Base-by-base conservation (phyloP, 2,329 filamentous ascomycete species). In the Akanthomyces lecanii region DNA sequence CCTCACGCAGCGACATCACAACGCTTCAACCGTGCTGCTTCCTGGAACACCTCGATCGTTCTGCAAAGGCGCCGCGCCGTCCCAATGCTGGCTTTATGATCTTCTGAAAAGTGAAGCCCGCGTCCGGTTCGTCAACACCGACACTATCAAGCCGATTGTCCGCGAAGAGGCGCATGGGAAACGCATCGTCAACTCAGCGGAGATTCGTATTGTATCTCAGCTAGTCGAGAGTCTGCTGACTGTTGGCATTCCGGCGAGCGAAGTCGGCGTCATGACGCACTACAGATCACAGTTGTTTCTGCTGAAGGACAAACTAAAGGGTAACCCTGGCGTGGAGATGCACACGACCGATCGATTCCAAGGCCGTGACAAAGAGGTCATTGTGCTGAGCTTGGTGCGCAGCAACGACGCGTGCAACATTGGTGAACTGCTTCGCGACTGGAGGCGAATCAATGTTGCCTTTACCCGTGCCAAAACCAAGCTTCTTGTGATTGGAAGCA, bases 331-430 rank as follows among this genome's bases (percentile, higher is more conserved):
- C 2, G 87, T 99, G 1, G 95, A 99, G 76, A 92, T 98, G 83
- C 92, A 99, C 75, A 98, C 95, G 0, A 93, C 95, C 3, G 95
- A 99, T 76, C 92, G 94, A 51, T 99, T 97, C 75, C 95, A 99
- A 74, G 95, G 95, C 7, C 86, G 95, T 11, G 95, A 99, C 76
- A 99, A 99, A 73, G 92, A 97, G 71, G 88, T 96, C 3, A 85
- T 98, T 0, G 85, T 99, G 16, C 83, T 99, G 10, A 91, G 87
- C 62, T 88, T 96, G 36, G 95, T 98, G 16, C 85, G 95, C 36
- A 94, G 87, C 73, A 99, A 99, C 70, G 87, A 93, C 25, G 83
- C 84, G 1, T 86, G 88, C 66, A 86, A 84, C 56, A 93, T 99
- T n/a, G 95, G 95, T 21, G 95, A 98, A 62, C 76, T 99, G 52